phyloP scores from a whole-genome alignment of 2,329 filamentous ascomycete genomes.

The Hypoxylon sp. region DNA sequence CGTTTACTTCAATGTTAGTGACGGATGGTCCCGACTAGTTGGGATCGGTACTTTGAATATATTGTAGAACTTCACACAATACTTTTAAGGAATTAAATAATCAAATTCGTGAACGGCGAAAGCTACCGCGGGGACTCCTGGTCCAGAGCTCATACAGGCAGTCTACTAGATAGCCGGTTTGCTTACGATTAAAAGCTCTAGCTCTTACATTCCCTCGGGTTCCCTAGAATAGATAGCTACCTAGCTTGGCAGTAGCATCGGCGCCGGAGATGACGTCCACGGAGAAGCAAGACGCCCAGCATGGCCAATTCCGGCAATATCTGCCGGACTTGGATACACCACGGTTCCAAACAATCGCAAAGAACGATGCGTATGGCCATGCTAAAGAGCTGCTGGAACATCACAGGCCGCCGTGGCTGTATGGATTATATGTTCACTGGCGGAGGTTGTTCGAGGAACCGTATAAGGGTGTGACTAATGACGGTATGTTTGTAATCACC shows the following conservation, averaged over 20 bases:
- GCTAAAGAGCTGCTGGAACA: conserved; percentile 71
- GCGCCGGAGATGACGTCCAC: conserved; percentile 35
- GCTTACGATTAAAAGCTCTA: not conserved
- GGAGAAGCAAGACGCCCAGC: conserved; percentile 35
- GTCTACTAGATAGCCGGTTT: not conserved
- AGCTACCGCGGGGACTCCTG: not conserved
- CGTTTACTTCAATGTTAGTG: conserved; percentile 12
- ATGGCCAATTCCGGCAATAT: conserved; percentile 66
- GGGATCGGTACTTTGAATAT: not conserved
- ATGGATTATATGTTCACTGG: conserved; percentile 73
- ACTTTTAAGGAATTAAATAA: not conserved
- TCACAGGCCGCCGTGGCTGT: conserved; percentile 76
- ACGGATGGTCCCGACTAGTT: conserved; percentile 24
- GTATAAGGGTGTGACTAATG: conserved; percentile 77
- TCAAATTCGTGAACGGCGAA: not conserved
- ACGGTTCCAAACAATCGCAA: conserved; percentile 74
- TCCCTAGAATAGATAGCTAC: not conserved
- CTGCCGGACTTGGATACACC: conserved; percentile 73
- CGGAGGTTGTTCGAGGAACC: conserved; percentile 73
- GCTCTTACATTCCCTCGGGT: not conserved
- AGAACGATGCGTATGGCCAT: conserved; percentile 74
- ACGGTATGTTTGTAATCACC: conserved; percentile 64
- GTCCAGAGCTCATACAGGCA: not conserved
- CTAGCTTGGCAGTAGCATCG: not conserved
- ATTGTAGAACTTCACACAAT: not conserved